phyloP scores from a whole-genome alignment of 2,329 filamentous ascomycete species.

The Colletotrichum sp. region DNA sequence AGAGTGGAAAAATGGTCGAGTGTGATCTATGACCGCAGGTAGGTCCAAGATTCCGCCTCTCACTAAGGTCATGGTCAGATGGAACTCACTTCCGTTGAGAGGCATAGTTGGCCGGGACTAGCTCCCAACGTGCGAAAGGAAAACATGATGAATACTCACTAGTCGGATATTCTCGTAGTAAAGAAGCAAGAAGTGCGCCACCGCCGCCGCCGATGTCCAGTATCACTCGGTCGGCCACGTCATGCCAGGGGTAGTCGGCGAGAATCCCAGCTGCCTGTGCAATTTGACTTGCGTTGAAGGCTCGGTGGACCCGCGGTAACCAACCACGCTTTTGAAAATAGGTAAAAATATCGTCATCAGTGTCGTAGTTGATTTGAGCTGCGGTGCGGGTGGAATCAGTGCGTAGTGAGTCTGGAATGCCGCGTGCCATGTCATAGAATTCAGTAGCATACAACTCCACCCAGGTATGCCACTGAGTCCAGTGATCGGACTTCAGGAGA shows the following conservation, averaged over 20 bases:
- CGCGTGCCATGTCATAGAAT: conserved; percentile 47
- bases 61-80: conserved; percentile 26
- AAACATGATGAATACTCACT: not conserved
- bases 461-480: conserved; percentile 51
- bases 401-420: conserved; percentile 37
- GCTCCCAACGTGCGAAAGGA: not conserved
- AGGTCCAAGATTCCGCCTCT: conserved; percentile 40
- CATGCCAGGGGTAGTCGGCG: conserved; percentile 45
- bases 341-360: conserved; percentile 42
- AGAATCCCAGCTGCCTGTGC: conserved; percentile 44
- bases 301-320: conserved; percentile 37
- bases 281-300: conserved; percentile 39
- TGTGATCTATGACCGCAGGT: conserved; percentile 36
- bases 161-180: conserved; percentile 33
- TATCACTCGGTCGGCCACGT: conserved; percentile 34
- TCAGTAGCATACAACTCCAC: conserved; percentile 46
- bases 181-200: conserved; percentile 38
- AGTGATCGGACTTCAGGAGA: conserved; percentile 40
- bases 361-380: conserved; percentile 45
- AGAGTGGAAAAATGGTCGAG: conserved; percentile 26
- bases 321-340: conserved; percentile 40
- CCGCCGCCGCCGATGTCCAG: conserved; percentile 46
- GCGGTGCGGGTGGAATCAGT: conserved; percentile 29
- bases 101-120: not conserved
- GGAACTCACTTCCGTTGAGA: not conserved